Evolutionary conservation across 805 yeast species (phyloP), one percentile per base, ranked within the genome.

Genomic region (Metschnikowia baotianmanensis): DNA sequence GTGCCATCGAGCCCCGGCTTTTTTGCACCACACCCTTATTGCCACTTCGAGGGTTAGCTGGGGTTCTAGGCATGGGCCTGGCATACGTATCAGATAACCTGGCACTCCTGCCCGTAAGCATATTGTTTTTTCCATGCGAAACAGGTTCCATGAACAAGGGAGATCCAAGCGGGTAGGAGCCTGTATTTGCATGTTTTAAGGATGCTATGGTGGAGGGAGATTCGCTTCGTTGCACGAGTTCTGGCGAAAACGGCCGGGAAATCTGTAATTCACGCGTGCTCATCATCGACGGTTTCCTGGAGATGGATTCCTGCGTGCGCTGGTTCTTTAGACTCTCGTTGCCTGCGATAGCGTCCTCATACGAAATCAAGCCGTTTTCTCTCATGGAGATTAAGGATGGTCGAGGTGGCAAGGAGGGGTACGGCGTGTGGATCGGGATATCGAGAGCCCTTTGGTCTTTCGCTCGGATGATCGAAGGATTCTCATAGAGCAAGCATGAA

Each of bases 401-500:
- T 8, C 57, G 59, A 7, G 63, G 66, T 1, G 67, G 69, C 17
- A 58, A 42, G 1, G 54, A 62, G 21, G 58, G 62, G 43, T 74
- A 71, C 3, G 78, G 77, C 6, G 79, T 69, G 50, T 73, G 72
- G 38, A 75, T 61, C 1, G 80, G 77, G 9, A 73, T 56, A 36
- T 61, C 62, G 38, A 58, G 30, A 6, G 52, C 53, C 4, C 56
- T 48, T 34, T 31, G 29, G 16, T 29, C 18, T 9, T 35, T 40
- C 13, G 40, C 41, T 20, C 23, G 24, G 12, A 45, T 15, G 19
- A 40, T 47, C 8, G 38, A 27, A 6, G 29, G 40, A 50, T 71
- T 74, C 53, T 71, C 85, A 53, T 67, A 71, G 42, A 86, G 62
- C 4, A 87, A 71, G 61, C 96, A 86, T 3, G 91, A 77, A 49